A percentile compares a stretch with the other conserved stretches of the same genome.
Evolutionary conservation across 2,329 filamentous ascomycete genomes (phyloP).

Genomic region (Fusarium euwallaceae): DNA sequence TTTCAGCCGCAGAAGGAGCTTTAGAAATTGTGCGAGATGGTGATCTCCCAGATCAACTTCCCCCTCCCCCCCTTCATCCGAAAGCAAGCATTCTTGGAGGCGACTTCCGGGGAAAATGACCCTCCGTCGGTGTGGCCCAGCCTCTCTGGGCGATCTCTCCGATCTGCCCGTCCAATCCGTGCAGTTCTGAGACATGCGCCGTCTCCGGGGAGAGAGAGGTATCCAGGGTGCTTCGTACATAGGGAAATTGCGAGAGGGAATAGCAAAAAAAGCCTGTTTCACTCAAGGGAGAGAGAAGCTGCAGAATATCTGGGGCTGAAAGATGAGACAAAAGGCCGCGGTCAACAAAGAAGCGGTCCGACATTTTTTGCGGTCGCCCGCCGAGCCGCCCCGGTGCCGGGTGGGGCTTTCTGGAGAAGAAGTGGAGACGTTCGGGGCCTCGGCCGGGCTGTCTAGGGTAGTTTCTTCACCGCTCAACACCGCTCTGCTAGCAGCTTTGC

Average conservation of each 20-base stretch:
- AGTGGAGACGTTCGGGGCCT: neutral
- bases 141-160: neutral
- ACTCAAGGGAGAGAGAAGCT: neutral
- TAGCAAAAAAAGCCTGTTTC: neutral
- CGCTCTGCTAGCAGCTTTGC: neutral
- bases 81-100: neutral
- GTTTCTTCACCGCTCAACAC: neutral
- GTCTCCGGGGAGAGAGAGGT: neutral
- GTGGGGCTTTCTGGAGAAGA: neutral
- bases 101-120: neutral
- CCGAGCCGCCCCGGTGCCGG: neutral
- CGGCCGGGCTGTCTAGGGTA: neutral
- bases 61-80: neutral
- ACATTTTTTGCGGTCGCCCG: neutral
- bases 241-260: neutral
- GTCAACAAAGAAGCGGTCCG: neutral
- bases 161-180: neutral
- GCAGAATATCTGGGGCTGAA: neutral
- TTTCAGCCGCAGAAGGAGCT: constrained; percentile 12
- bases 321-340: neutral
- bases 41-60: neutral
- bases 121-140: neutral
- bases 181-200: neutral
- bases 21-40: neutral
- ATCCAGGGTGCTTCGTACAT: neutral